Evolutionary conservation across 75 land plant genomes (phyloP).

Genomic region (Selaginella tamariscina): DNA sequence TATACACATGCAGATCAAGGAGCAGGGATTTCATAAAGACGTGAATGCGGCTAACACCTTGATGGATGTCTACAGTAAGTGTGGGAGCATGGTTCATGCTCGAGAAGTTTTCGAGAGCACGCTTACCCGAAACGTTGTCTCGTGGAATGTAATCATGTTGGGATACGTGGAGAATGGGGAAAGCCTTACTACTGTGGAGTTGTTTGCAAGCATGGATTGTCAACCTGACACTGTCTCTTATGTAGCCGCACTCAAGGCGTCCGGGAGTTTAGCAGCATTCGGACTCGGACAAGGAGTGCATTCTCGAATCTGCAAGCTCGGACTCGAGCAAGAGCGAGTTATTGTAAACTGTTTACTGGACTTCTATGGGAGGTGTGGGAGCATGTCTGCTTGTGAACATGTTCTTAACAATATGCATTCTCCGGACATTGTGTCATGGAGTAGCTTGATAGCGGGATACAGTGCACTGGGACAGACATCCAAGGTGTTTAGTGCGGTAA

Average conservation of each 20-base stretch:
- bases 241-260: conserved; percentile 3
- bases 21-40: too few relatives aligned
- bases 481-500: too few relatives aligned
- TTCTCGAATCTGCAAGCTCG: neutral
- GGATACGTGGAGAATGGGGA: conserved; percentile 15
- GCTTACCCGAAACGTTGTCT: neutral
- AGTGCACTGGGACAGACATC: neutral
- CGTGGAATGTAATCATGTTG: conserved; percentile 6
- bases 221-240: neutral
- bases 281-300: neutral
- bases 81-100: too few relatives aligned
- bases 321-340: neutral
- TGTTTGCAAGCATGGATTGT: neutral
- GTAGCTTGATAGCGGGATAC: conserved; percentile 6
- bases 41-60: too few relatives aligned
- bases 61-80: too few relatives aligned
- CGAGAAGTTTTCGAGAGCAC: too few relatives aligned
- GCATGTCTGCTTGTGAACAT: neutral
- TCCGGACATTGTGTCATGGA: neutral
- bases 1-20: too few relatives aligned
- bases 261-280: neutral
- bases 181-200: neutral
- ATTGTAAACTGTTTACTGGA: neutral
- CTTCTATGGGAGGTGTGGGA: neutral
- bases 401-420: neutral